Percentiles rank a stretch among this genome's conserved stretches.
These are phyloP conservation scores for Colletotrichum lini DNA, from an alignment of 2,329 filamentous ascomycete genomes.

Conservation along the genomic window DNA sequence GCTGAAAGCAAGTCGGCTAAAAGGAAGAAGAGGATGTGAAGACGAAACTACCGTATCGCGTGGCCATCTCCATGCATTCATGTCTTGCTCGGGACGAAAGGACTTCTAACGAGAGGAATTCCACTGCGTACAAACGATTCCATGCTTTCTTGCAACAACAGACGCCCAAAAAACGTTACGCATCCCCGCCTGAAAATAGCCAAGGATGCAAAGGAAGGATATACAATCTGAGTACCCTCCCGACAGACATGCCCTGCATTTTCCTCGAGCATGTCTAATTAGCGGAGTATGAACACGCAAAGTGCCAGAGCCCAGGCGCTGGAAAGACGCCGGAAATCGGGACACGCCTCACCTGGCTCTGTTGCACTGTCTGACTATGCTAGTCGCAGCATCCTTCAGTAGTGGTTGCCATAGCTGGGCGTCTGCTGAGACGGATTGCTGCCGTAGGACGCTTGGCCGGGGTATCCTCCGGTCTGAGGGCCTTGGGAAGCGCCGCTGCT, in stretches of 20 bases:
- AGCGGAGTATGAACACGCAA: not conserved
- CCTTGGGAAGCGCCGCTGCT: constrained; percentile 47
- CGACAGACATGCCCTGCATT: not conserved
- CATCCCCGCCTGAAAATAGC: constrained; percentile 5
- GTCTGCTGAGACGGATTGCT: constrained; percentile 42
- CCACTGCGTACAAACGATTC: constrained; percentile 26
- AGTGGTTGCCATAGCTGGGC: constrained; percentile 39
- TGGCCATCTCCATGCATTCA: constrained; percentile 28
- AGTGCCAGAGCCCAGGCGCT: not conserved
- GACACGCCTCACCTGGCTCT: not conserved
- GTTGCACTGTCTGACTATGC: not conserved
- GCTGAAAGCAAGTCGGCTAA: constrained; percentile 48
- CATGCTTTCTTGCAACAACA: constrained; percentile 4
- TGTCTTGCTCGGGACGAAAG: constrained; percentile 31
- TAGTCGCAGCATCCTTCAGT: constrained; percentile 29
- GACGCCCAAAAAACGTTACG: not conserved
- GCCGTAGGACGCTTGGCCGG: constrained; percentile 47
- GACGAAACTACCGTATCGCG: constrained; percentile 19
- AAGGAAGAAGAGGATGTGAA: constrained; percentile 55
- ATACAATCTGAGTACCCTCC: constrained; percentile 12
- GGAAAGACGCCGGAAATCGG: not conserved
- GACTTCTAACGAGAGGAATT: constrained; percentile 32
- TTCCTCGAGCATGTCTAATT: constrained; percentile 4
- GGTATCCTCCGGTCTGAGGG: constrained; percentile 52
- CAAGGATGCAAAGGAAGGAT: constrained; percentile 9